Conservation (phyloP, 2,329 filamentous ascomycete genomes). For the Talaromyces sp. region DNA sequence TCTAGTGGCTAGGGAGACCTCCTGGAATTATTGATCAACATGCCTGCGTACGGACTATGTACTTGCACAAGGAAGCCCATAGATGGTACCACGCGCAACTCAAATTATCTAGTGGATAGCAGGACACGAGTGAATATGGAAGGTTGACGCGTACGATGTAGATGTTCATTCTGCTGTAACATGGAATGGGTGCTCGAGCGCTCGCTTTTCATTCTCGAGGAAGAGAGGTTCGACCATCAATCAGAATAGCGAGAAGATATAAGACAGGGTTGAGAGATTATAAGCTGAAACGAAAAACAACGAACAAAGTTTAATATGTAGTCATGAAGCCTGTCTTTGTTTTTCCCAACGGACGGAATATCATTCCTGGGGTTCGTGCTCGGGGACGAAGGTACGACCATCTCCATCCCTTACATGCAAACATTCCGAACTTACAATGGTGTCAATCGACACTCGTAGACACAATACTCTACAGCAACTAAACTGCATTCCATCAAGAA, state of each 20-base stretch:
- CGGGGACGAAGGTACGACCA: background rate
- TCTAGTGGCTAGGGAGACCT: background rate
- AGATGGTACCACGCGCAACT: background rate
- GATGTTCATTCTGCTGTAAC: background rate
- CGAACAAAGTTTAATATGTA: background rate
- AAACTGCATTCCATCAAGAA: background rate
- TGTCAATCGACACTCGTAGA: background rate
- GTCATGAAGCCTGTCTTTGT: background rate
- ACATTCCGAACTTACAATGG: background rate
- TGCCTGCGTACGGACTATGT: background rate
- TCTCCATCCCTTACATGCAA: background rate
- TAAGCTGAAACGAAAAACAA: background rate
- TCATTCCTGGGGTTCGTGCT: background rate
- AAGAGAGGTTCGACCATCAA: background rate
- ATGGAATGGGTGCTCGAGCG: conserved; percentile 2
- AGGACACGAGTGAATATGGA: background rate
- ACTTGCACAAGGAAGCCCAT: background rate
- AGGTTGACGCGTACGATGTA: background rate
- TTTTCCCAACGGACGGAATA: background rate
- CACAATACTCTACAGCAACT: no score
- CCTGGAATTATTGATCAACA: conserved; percentile 13
- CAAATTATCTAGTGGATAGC: no score
- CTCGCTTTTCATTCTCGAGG: background rate
- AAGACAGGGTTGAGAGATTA: background rate
- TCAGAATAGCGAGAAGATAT: background rate